Percentiles rank a stretch among this genome's conserved stretches.
phyloP scores from a whole-genome alignment of 2,329 filamentous ascomycete species.

The Pseudopyrenochaeta lycopersici region DNA sequence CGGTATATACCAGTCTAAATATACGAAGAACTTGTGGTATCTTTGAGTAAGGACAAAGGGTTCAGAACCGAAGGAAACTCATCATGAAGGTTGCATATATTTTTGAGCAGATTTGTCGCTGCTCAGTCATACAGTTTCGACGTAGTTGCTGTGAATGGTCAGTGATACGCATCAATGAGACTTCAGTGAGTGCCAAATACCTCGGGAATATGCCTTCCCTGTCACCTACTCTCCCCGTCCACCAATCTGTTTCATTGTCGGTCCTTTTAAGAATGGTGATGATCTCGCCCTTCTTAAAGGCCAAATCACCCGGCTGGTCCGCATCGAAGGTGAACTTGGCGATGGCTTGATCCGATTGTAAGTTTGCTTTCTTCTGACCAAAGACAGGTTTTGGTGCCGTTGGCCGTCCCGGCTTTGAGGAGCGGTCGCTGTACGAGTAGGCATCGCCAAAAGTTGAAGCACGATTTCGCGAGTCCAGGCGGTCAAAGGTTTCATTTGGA shows the following conservation, averaged over 20 bases:
- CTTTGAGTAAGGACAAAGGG: conserved; percentile 8
- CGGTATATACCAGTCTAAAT: conserved; percentile 16
- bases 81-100: neutral
- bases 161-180: neutral
- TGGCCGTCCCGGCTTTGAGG: conserved; percentile 74
- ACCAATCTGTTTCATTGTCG: conserved; percentile 95
- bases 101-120: neutral
- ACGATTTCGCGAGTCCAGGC: conserved; percentile 46
- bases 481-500: conserved; percentile 60
- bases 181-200: conserved; percentile 49
- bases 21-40: conserved; percentile 21
- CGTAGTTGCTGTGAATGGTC: conserved; percentile 47
- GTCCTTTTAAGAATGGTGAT: conserved; percentile 96
- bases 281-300: conserved; percentile 96
- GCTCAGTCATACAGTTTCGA: conserved; percentile 44
- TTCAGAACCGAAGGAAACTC: conserved; percentile 4
- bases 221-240: conserved; percentile 89
- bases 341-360: conserved; percentile 78
- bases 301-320: conserved; percentile 89
- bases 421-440: conserved; percentile 64
- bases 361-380: conserved; percentile 56
- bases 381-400: conserved; percentile 92
- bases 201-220: conserved; percentile 93
- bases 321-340: conserved; percentile 95
- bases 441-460: conserved; percentile 57